Evolutionary conservation across 2,329 filamentous ascomycete genomes (phyloP), one percentile per base, ranked within the genome.

Genomic region (Claviceps digitariae): DNA sequence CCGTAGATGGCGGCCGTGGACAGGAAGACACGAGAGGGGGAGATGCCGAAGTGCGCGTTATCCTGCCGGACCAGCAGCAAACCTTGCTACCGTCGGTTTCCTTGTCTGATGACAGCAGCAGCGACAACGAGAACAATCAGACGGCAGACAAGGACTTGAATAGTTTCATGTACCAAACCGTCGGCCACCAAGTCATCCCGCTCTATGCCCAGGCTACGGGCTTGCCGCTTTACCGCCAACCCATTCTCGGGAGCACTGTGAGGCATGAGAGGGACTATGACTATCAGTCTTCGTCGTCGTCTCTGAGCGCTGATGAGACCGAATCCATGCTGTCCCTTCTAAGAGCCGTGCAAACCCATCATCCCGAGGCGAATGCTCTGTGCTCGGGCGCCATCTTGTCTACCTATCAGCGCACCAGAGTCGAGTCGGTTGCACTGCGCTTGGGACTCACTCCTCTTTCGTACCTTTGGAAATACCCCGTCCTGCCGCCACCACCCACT

Each of bases 91-190:
- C 48, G 17, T 15, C 27, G 9, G 12, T 13, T 17, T 7, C 10
- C 8, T 20, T 48, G 13, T 29, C 25, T 8, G 25, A 5, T 23
- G 12, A 31, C 43, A n/a, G 10, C 31, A 17, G 41, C 43, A n/a
- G 10, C 31, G 10, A 27, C 23, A n/a, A 20, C 25, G 1, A 25
- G 21, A 25, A 25, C 21, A 23, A 50, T n/a, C 20, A 48, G 31
- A 27, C 4, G 3, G 17, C n/a, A n/a, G 65, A 73, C 48, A 66
- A 63, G 48, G 72, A 97, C 67, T 77, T 95, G 61, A 89, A 98
- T 69, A 96, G 90, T 72, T 97, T 93, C 82, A 98, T 98, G 93
- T 98, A 97, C 74, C 93, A 98, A 74, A 98, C 93, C 3, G 87
- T 96, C 56, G 93, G 93, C 13, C 89, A 97, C 69, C 78, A 82